Percentiles rank a stretch among this genome's conserved stretches.
Evolutionary conservation across 345 rosid species (phyloP).

Genomic region (Melastoma malabathricum): DNA sequence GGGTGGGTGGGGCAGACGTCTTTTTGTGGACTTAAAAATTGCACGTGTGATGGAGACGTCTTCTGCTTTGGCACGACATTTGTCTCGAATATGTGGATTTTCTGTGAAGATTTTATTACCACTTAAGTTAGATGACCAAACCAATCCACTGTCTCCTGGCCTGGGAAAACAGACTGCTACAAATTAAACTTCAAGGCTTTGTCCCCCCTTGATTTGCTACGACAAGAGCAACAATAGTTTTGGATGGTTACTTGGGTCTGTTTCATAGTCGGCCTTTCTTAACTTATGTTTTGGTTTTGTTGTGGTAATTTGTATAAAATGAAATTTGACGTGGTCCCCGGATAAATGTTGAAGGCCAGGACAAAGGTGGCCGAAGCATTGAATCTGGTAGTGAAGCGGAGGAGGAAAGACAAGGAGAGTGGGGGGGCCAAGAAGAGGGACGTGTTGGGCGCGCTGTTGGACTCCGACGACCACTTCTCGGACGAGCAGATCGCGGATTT

Average conservation of each 20-base stretch:
- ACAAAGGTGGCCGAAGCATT: constrained; percentile 91
- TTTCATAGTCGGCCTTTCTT: no score
- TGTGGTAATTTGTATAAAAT: background rate
- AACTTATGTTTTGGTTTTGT: no score
- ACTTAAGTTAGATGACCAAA: background rate
- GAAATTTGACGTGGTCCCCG: background rate
- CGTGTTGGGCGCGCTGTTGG: constrained; percentile 51
- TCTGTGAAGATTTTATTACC: background rate
- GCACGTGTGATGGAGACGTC: constrained; percentile 12
- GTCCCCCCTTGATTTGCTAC: no score
- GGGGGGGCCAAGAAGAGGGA: constrained; percentile 23
- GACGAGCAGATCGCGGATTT: constrained; percentile 71
- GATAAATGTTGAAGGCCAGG: constrained; percentile 85
- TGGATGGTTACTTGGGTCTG: no score
- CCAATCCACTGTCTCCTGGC: background rate
- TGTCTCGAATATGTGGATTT: constrained; percentile 1
- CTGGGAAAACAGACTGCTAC: no score
- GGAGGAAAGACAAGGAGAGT: constrained; percentile 23
- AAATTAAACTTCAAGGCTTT: no score
- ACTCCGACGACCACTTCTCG: constrained; percentile 48
- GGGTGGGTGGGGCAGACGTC: background rate
- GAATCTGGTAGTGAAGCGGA: constrained; percentile 54
- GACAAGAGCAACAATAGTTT: no score
- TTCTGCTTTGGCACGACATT: constrained; percentile 7
- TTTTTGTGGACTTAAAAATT: constrained; percentile 1